Percentiles rank a stretch among this genome's conserved stretches.
phyloP scores from a whole-genome alignment of 495 filamentous ascomycete genomes.

The Friedmanniomyces simplex region DNA sequence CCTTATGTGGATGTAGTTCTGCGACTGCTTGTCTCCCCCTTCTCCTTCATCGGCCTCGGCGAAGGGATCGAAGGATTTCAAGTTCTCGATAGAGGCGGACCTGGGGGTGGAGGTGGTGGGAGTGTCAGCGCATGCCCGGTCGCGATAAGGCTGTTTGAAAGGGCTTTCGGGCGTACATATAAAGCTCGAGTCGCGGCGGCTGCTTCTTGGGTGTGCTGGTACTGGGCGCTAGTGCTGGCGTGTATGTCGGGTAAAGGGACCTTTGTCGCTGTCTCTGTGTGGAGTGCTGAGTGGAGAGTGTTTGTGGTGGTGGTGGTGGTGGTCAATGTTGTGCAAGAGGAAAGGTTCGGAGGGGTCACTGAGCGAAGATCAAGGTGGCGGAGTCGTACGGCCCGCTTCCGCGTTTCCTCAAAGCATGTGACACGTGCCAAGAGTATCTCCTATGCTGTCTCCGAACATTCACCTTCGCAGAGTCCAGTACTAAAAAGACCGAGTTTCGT shows the following conservation, averaged over 20 bases:
- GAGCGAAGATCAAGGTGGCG: background rate
- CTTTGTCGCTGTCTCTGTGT: background rate
- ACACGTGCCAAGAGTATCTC: too few relatives aligned
- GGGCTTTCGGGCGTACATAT: background rate
- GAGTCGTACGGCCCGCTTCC: too few relatives aligned
- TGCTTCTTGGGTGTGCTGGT: background rate
- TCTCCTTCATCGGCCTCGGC: slow-evolving; percentile 98
- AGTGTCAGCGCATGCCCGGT: background rate
- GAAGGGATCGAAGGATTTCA: slow-evolving; percentile 99
- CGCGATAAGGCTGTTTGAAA: background rate
- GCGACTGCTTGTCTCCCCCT: slow-evolving; percentile 82
- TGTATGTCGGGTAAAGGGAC: background rate
- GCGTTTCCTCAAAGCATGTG: too few relatives aligned
- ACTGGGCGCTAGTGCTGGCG: background rate
- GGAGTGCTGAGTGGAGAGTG: background rate
- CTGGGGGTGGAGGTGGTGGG: background rate
- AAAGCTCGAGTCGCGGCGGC: background rate
- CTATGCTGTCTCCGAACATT: too few relatives aligned
- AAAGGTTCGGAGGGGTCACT: background rate
- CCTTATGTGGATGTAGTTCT: slow-evolving; percentile 99
- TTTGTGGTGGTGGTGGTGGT: background rate
- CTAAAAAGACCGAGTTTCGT: too few relatives aligned
- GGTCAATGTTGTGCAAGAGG: background rate
- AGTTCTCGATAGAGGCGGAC: slow-evolving; percentile 71
- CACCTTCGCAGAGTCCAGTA: too few relatives aligned